phyloP scores from a whole-genome alignment of 345 rosid genomes.

The Psidium guajava region DNA sequence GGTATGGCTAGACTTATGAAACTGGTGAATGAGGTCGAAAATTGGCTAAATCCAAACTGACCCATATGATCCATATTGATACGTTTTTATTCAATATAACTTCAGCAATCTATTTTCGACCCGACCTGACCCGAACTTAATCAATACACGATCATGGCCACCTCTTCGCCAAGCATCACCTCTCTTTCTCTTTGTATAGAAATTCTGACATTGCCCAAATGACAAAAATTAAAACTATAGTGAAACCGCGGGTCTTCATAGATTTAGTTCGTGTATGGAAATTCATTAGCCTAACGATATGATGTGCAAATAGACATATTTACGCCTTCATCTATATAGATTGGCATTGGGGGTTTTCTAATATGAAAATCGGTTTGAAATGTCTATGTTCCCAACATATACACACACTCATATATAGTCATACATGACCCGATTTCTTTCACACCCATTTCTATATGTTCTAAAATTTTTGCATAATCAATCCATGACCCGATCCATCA shows the following conservation, averaged over 20 bases:
- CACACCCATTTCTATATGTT: neutral
- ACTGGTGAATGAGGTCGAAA: neutral
- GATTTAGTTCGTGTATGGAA: too few species aligned
- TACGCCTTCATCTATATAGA: too few species aligned
- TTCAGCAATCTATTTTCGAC: neutral
- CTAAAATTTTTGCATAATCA: neutral
- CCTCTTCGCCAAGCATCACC: too few species aligned
- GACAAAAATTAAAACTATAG: too few species aligned
- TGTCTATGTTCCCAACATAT: neutral
- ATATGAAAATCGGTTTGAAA: neutral
- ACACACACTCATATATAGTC: too few species aligned
- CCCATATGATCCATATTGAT: neutral
- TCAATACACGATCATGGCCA: neutral
- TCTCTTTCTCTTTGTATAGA: too few species aligned
- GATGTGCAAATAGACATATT: too few species aligned
- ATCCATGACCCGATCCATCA: neutral
- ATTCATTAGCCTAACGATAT: too few species aligned
- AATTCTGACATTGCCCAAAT: too few species aligned
- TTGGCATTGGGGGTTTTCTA: neutral
- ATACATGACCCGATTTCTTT: too few species aligned
- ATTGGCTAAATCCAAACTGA: accelerated
- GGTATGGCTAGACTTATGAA: neutral
- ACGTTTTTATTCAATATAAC: neutral
- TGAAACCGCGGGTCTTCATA: too few species aligned
- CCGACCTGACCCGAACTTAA: accelerated